phyloP scores from a whole-genome alignment of 2,329 filamentous ascomycete species.

The Ophioceras dolichostomum region DNA sequence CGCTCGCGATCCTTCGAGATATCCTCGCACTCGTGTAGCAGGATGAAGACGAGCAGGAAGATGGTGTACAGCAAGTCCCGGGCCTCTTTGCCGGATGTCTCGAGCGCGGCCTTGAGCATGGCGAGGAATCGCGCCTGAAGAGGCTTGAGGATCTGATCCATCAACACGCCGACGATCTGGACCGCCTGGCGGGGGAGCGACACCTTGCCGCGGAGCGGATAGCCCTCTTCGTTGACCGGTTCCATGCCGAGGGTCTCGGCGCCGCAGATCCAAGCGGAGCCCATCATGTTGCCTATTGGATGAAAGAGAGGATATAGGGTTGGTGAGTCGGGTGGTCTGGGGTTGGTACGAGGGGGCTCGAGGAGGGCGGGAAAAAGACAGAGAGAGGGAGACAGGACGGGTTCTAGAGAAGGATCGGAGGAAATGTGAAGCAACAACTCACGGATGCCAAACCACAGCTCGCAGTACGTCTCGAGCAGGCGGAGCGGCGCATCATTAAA shows the following conservation, averaged over 20 bases:
- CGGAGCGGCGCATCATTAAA: neutral
- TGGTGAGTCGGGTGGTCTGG: no score
- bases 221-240: slow-evolving; percentile 1
- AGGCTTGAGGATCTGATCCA: neutral
- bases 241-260: neutral
- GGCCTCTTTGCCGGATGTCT: neutral
- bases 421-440: neutral
- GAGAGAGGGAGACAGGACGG: no score
- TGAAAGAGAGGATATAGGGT: no score
- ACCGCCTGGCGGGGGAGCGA: slow-evolving; percentile 1
- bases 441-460: slow-evolving; percentile 1
- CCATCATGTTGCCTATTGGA: slow-evolving; percentile 2
- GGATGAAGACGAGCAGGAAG: neutral
- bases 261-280: slow-evolving; percentile 1
- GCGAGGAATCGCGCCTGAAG: neutral
- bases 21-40: slow-evolving; percentile 1
- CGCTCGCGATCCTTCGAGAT: slow-evolving; percentile 1
- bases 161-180: neutral
- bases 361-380: no score
- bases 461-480: neutral
- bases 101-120: neutral
- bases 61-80: neutral
- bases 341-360: no score
- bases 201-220: neutral
- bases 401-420: no score